Evolutionary conservation across 2,329 filamentous ascomycete species (phyloP).

Genomic region (Penicillium sp.): DNA sequence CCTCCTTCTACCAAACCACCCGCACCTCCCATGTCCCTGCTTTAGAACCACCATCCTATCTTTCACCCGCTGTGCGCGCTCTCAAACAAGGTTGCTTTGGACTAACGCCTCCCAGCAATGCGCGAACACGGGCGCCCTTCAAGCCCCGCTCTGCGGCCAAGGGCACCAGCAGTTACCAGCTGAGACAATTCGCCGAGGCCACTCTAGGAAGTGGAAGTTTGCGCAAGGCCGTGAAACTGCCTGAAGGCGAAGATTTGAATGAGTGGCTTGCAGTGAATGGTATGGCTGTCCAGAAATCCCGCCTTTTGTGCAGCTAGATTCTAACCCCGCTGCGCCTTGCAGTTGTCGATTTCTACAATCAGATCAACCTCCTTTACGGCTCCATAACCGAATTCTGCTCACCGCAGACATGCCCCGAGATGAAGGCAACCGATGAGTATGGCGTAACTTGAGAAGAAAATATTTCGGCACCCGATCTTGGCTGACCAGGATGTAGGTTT

Average conservation of each 20-base stretch:
- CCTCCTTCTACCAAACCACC: constrained; percentile 34
- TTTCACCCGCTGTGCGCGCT: constrained; percentile 36
- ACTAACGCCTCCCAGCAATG: constrained; percentile 64
- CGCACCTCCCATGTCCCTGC: constrained; percentile 30
- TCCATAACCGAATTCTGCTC: constrained; percentile 99
- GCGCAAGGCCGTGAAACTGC: constrained; percentile 93
- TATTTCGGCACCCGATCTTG: neutral
- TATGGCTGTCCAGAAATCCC: constrained; percentile 44
- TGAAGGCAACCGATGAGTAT: constrained; percentile 99
- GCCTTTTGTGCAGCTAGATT: neutral
- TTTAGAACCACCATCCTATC: constrained; percentile 35
- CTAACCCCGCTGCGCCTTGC: constrained; percentile 5
- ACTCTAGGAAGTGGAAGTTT: constrained; percentile 92
- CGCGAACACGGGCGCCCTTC: constrained; percentile 86
- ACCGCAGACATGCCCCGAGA: constrained; percentile 93
- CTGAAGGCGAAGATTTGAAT: constrained; percentile 95
- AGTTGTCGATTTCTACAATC: constrained; percentile 99
- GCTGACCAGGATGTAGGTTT: constrained; percentile 60
- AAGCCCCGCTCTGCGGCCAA: constrained; percentile 81
- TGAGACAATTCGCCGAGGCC: constrained; percentile 97
- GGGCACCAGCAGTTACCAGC: constrained; percentile 86
- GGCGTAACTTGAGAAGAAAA: constrained; percentile 24
- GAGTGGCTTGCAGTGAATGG: constrained; percentile 98
- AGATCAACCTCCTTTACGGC: constrained; percentile 97
- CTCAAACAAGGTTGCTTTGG: constrained; percentile 40